Conservation (phyloP, 1,139 yeast species). For the Pichia sp. region DNA sequence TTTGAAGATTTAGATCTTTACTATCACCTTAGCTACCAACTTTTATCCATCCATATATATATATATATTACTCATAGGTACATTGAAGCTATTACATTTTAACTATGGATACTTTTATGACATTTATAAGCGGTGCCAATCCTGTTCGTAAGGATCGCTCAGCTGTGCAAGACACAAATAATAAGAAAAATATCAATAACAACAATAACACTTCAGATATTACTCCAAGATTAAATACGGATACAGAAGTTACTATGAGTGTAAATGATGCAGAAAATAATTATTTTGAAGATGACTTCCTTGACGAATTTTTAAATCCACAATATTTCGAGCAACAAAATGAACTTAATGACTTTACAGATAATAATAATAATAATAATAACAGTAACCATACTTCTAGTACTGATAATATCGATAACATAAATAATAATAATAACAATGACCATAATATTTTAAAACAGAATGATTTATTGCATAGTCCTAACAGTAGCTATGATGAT, state of each 20-base stretch:
- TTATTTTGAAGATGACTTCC: slow-evolving; percentile 14
- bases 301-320: slow-evolving; percentile 17
- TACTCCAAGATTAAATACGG: not conserved
- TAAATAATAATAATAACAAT: no score
- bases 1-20: no score
- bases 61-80: no score
- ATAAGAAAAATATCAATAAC: no score
- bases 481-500: no score
- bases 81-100: no score
- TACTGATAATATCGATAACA: no score
- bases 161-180: no score
- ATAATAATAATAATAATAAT: slow-evolving; percentile 43
- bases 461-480: no score
- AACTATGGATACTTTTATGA: slow-evolving; percentile 14
- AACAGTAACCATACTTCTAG: no score
- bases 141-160: not conserved
- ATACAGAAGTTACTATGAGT: not conserved
- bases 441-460: not conserved
- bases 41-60: no score
- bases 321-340: slow-evolving; percentile 20
- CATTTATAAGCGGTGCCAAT: slow-evolving; percentile 3
- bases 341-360: slow-evolving; percentile 38
- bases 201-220: not conserved
- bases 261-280: not conserved
- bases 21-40: no score